Evolutionary conservation across 2,329 filamentous ascomycete genomes (phyloP).

Genomic region (Leptodontidium sp.): DNA sequence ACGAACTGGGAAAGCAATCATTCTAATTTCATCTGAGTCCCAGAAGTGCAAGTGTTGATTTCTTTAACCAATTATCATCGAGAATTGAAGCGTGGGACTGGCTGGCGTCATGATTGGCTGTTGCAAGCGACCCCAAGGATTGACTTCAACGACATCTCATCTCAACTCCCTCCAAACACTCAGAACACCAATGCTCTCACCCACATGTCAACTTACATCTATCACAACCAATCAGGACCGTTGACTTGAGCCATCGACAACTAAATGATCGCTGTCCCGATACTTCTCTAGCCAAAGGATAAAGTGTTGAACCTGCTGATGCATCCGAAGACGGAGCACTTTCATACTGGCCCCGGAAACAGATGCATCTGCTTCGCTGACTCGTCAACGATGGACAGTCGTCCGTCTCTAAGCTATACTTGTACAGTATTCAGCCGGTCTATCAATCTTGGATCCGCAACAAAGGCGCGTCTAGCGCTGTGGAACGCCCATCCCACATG

Average conservation of each 20-base stretch:
- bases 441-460: slow-evolving; percentile 14
- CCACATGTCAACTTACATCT: slow-evolving; percentile 24
- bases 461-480: slow-evolving; percentile 21
- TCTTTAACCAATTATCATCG: background rate
- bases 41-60: background rate
- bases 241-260: background rate
- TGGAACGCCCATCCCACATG: slow-evolving; percentile 11
- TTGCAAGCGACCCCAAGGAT: slow-evolving; percentile 7
- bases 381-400: background rate
- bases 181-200: slow-evolving; percentile 23
- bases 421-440: background rate
- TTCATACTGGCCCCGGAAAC: background rate
- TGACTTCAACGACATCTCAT: slow-evolving; percentile 23
- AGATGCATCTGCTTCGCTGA: background rate
- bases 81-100: slow-evolving; percentile 21
- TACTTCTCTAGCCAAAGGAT: slow-evolving; percentile 18
- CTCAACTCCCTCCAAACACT: slow-evolving; percentile 10
- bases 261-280: slow-evolving; percentile 21
- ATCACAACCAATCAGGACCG: slow-evolving; percentile 10
- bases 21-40: background rate
- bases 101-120: slow-evolving; percentile 35
- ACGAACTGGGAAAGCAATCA: background rate
- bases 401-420: background rate
- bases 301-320: slow-evolving; percentile 6
- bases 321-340: slow-evolving; percentile 16